These are phyloP conservation scores for Lepidium aucheri DNA, from an alignment of 345 rosid genomes.

Conservation along the genomic window DNA sequence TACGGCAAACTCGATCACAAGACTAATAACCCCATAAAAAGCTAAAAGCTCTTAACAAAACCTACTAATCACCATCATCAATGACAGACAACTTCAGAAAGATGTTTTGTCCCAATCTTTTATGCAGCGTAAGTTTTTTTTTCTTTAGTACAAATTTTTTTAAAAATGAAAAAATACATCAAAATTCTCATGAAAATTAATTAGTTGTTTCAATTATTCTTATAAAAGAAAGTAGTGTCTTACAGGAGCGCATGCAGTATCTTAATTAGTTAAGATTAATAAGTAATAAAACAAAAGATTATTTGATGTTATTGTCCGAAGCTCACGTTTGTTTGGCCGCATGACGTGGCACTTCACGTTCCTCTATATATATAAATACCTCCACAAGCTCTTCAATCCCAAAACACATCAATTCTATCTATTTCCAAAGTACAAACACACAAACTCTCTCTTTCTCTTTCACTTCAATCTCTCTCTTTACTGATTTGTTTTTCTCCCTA, in stretches of 20 bases:
- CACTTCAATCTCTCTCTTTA: background rate
- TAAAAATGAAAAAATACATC: background rate
- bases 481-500: background rate
- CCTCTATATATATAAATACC: slow-evolving; percentile 44
- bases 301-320: slow-evolving; percentile 4
- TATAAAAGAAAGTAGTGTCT: background rate
- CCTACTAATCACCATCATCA: too few relatives aligned
- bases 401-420: slow-evolving; percentile 11
- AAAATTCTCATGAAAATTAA: background rate
- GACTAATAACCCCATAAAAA: too few relatives aligned
- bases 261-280: slow-evolving; percentile 2
- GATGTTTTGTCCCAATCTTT: background rate
- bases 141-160: background rate
- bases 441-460: background rate
- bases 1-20: too few relatives aligned
- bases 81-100: too few relatives aligned
- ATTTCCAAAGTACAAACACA: background rate
- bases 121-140: background rate
- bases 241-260: slow-evolving; percentile 18
- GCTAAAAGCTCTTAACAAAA: too few relatives aligned
- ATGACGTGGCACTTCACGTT: slow-evolving; percentile 33
- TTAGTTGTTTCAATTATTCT: background rate
- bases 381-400: background rate
- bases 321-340: slow-evolving; percentile 4
- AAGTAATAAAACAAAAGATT: background rate